These are phyloP conservation scores for Auriculariales sp. DNA, from an alignment of 768 basidiomycete species.

Conservation along the genomic window DNA sequence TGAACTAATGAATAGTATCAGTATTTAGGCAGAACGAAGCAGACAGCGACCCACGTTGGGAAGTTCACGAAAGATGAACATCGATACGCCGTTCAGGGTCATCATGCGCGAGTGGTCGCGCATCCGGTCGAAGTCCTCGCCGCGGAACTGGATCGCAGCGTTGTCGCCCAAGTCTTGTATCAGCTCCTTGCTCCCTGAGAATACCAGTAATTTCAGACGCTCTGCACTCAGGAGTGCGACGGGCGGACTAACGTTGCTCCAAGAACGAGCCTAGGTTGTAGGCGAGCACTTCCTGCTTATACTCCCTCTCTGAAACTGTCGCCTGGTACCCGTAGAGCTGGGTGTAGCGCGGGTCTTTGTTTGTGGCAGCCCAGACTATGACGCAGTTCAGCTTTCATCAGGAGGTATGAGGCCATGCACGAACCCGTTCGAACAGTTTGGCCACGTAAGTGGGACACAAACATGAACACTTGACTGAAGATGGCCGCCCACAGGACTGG, in stretches of 20 bases:
- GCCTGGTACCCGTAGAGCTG: conserved; percentile 53
- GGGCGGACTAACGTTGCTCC: conserved; percentile 28
- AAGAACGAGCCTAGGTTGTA: conserved; percentile 43
- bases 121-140: not conserved
- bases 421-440: no score
- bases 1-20: not conserved
- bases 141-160: not conserved
- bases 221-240: not conserved
- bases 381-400: no score
- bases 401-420: no score
- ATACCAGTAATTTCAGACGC: conserved; percentile 3
- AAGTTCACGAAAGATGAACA: not conserved
- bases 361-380: conserved; percentile 65
- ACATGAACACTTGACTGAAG: no score
- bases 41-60: not conserved
- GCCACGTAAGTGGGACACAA: no score
- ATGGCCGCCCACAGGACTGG: no score
- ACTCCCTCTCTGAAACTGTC: conserved; percentile 35
- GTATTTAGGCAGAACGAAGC: not conserved
- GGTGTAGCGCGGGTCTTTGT: conserved; percentile 46
- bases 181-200: no score
- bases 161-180: conserved; percentile 2
- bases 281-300: conserved; percentile 65
- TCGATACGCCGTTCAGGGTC: not conserved
- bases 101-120: not conserved